Evolutionary conservation across 2,329 filamentous ascomycete species (phyloP).

Genomic region (Fusarium austroafricanum): DNA sequence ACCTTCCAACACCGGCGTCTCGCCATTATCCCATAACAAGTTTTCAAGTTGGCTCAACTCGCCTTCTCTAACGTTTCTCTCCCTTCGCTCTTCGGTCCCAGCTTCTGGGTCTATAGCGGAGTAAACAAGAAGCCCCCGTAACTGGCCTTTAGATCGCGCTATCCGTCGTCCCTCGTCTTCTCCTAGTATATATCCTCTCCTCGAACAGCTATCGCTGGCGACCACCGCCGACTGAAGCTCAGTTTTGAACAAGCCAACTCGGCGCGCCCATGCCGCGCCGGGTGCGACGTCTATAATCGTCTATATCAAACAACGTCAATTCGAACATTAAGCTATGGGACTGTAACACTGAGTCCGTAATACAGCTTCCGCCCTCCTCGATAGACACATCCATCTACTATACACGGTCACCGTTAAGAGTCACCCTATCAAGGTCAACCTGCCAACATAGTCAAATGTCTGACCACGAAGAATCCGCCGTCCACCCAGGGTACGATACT

Average conservation of each 20-base stretch:
- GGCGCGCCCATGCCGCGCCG: conserved; percentile 54
- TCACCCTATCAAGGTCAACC: conserved; percentile 1
- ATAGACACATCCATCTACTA: conserved; percentile 18
- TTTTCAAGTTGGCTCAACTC: conserved; percentile 95
- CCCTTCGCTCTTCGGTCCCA: conserved; percentile 90
- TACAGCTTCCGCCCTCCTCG: conserved; percentile 30
- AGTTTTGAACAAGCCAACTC: conserved; percentile 51
- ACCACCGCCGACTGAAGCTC: conserved; percentile 38
- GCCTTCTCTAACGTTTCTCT: conserved; percentile 76
- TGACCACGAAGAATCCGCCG: conserved; percentile 69
- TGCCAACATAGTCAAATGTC: conserved; percentile 64
- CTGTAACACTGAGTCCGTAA: conserved; percentile 47
- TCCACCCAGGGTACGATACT: conserved; percentile 75
- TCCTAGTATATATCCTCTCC: conserved; percentile 12
- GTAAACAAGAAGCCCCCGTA: conserved; percentile 98
- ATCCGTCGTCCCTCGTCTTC: conserved; percentile 7
- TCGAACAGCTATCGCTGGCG: conserved; percentile 34
- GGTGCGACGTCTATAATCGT: conserved; percentile 46
- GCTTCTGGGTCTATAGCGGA: conserved; percentile 94
- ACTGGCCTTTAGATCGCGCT: conserved; percentile 60
- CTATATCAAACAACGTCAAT: conserved; percentile 27
- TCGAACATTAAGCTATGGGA: conserved; percentile 46
- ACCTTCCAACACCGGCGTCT: conserved; percentile 35
- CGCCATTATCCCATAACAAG: conserved; percentile 54
- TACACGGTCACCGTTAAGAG: conserved; percentile 17